Percentiles rank a stretch among this genome's conserved stretches.
Conservation (phyloP, 495 filamentous ascomycete species). For the Daldinia vernicosa region DNA sequence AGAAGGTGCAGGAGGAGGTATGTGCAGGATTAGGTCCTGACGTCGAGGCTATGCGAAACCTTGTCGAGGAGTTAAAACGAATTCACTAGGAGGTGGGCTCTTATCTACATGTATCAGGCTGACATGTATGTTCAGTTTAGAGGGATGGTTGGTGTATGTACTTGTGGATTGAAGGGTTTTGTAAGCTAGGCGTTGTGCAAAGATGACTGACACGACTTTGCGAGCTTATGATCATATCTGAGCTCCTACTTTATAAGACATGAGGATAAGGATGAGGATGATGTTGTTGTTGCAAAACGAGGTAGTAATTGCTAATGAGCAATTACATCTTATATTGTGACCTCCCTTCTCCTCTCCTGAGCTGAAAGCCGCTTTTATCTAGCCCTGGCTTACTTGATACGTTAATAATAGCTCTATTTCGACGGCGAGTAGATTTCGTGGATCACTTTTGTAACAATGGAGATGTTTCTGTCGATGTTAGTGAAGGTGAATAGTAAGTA, state of each 20-base stretch:
- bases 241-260: neutral
- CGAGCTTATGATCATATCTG: neutral
- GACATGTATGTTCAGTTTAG: neutral
- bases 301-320: neutral
- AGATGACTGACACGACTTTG: neutral
- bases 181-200: neutral
- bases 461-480: too few species aligned
- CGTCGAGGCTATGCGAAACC: constrained; percentile 75
- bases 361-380: too few species aligned
- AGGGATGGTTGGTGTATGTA: neutral
- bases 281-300: neutral
- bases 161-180: neutral
- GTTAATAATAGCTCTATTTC: too few species aligned
- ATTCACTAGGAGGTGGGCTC: constrained; percentile 61
- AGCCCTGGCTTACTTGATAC: too few species aligned
- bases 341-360: too few species aligned
- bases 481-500: too few species aligned
- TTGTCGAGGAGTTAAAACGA: constrained; percentile 77
- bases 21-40: constrained; percentile 66
- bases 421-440: too few species aligned
- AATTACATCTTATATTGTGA: too few species aligned
- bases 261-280: neutral
- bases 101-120: neutral
- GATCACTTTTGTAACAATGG: too few species aligned
- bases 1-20: constrained; percentile 71